Evolutionary conservation across 2,329 filamentous ascomycete species (phyloP).

Genomic region (Coniochaeta prunicola): DNA sequence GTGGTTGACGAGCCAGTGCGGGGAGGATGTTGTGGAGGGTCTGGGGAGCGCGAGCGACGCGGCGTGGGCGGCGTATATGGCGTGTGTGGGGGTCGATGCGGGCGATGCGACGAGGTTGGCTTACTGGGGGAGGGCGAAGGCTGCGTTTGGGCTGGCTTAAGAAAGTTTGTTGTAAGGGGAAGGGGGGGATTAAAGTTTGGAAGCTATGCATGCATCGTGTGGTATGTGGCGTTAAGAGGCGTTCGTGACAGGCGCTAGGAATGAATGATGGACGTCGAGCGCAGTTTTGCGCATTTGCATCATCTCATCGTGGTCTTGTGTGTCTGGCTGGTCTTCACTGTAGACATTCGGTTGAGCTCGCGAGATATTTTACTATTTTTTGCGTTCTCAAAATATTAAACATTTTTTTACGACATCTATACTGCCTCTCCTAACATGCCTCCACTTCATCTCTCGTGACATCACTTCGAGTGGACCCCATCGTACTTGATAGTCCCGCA

Average conservation of each 20-base stretch:
- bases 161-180: neutral
- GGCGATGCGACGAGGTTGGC: conserved; percentile 21
- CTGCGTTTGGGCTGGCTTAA: conserved; percentile 32
- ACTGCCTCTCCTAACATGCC: neutral
- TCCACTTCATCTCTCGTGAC: neutral
- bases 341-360: neutral
- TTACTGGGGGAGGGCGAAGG: conserved; percentile 39
- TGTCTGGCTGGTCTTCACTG: neutral
- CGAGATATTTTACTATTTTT: neutral
- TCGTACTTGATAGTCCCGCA: neutral
- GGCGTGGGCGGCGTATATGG: conserved; percentile 38
- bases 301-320: too few relatives aligned
- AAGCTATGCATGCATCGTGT: too few relatives aligned
- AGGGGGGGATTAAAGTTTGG: neutral
- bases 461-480: neutral
- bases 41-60: conserved; percentile 30
- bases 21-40: conserved; percentile 16
- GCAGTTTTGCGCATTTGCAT: too few relatives aligned
- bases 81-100: conserved; percentile 33
- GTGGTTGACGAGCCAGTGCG: conserved; percentile 30
- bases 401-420: neutral
- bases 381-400: neutral
- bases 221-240: too few relatives aligned
- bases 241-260: too few relatives aligned
- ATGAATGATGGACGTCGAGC: too few relatives aligned